Evolutionary conservation across 306 rosid species (phyloP).

Genomic region (Castanospermum australe): DNA sequence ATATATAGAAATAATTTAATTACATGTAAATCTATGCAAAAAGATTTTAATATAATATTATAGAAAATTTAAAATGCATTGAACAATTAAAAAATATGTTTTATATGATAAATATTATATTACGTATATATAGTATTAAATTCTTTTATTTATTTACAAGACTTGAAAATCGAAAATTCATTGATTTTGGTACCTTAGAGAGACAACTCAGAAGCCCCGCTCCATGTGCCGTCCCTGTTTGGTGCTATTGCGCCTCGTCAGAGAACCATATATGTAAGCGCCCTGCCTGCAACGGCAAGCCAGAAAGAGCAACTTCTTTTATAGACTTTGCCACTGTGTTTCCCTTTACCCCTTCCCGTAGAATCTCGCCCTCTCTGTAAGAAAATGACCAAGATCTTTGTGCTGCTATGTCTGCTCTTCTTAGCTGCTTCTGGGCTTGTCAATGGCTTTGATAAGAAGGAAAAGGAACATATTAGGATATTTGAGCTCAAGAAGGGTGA

Average conservation of each 20-base stretch:
- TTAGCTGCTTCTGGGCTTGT: conserved; percentile 20
- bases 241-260: not conserved
- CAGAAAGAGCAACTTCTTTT: not conserved
- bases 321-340: not conserved
- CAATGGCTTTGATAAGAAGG: conserved; percentile 15
- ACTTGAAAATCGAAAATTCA: no score
- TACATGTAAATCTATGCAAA: no score
- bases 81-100: no score
- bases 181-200: not conserved
- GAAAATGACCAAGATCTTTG: conserved; percentile 22
- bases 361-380: no score
- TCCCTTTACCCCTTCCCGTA: not conserved
- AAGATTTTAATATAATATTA: no score
- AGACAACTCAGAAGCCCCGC: not conserved
- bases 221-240: not conserved
- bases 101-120: no score
- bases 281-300: not conserved
- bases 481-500: conserved; percentile 45
- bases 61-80: no score
- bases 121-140: no score
- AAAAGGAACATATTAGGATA: conserved; percentile 7
- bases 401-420: conserved; percentile 13
- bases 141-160: no score
- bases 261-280: not conserved
- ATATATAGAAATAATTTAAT: no score